These are phyloP conservation scores for Trichosanthes cucumerina DNA, from an alignment of 306 rosid genomes.

Conservation along the genomic window DNA sequence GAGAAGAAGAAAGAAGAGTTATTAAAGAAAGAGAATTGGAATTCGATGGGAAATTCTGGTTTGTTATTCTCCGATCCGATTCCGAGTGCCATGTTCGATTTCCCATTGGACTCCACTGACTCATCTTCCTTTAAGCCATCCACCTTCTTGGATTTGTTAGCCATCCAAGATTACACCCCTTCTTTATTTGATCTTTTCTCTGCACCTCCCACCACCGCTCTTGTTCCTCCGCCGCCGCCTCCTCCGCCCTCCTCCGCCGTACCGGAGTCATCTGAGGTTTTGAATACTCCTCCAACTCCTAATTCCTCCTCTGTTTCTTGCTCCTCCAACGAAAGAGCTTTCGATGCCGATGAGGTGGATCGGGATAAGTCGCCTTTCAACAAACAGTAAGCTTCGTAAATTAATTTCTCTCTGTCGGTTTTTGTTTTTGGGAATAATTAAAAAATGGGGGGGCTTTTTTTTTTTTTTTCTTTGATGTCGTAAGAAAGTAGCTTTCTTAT, in stretches of 20 bases:
- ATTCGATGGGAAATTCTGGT: not conserved
- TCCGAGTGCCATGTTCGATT: conserved; percentile 16
- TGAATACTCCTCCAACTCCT: conserved; percentile 34
- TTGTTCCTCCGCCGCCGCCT: conserved; percentile 5
- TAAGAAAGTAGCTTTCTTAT: not conserved
- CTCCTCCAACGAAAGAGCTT: conserved; percentile 23
- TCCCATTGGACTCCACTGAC: conserved; percentile 11
- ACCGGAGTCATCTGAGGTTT: conserved; percentile 31
- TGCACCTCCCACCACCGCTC: not conserved
- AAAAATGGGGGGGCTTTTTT: too few relatives aligned
- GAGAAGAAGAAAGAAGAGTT: not conserved
- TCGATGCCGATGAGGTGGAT: conserved; percentile 16
- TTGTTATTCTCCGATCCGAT: conserved; percentile 6
- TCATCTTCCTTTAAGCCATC: not conserved
- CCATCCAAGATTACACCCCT: conserved; percentile 13
- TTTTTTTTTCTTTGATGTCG: not conserved
- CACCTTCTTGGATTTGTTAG: conserved; percentile 24
- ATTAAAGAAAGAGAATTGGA: not conserved
- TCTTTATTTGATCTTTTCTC: conserved; percentile 38
- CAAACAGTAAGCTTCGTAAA: conserved; percentile 42
- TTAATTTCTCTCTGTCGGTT: not conserved
- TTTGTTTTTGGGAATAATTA: too few relatives aligned
- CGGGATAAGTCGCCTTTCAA: conserved; percentile 24
- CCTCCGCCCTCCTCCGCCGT: not conserved
- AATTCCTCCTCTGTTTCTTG: conserved; percentile 36